Percentiles rank a stretch among this genome's conserved stretches.
Evolutionary conservation across 257 asterid genomes (phyloP).

Genomic region (Ilex asprella): DNA sequence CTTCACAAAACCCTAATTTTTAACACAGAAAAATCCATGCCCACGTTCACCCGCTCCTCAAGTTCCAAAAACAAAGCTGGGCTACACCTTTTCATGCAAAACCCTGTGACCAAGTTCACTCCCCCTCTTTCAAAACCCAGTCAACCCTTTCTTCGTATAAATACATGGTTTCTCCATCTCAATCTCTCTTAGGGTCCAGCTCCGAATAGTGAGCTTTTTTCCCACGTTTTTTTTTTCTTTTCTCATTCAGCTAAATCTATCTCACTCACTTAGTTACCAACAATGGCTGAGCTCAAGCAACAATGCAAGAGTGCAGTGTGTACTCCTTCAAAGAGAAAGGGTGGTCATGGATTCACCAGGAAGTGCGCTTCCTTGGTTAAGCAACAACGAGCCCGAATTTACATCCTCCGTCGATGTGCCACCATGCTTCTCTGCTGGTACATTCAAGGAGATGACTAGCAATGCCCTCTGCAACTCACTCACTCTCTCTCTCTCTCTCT

Average conservation of each 20-base stretch:
- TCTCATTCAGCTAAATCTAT: not conserved
- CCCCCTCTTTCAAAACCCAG: conserved; percentile 5
- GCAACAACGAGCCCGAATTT: conserved; percentile 69
- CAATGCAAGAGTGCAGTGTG: conserved; percentile 16
- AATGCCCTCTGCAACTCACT: not conserved
- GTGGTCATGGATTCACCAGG: conserved; percentile 38
- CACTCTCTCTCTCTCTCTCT: not conserved
- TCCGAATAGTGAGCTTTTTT: conserved; percentile 53
- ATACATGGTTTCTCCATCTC: conserved; percentile 21
- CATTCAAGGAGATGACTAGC: conserved; percentile 63
- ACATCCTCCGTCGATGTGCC: conserved; percentile 83
- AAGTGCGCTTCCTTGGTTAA: conserved; percentile 68
- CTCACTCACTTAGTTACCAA: not conserved
- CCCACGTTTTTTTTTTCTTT: conserved; percentile 14
- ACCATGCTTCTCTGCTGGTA: conserved; percentile 77
- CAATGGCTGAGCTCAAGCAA: conserved; percentile 36
- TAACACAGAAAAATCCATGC: conserved; percentile 8
- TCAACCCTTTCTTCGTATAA: conserved; percentile 16
- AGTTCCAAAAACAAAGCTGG: conserved; percentile 8
- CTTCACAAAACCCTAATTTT: conserved; percentile 10
- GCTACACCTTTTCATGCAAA: conserved; percentile 43
- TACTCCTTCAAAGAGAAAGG: conserved; percentile 26
- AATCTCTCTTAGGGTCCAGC: conserved; percentile 52
- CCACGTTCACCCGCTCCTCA: conserved; percentile 23
- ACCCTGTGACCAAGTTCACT: conserved; percentile 51